These are phyloP conservation scores for Vitellaria paradoxa DNA, from an alignment of 179 eudicot genomes.

Conservation along the genomic window DNA sequence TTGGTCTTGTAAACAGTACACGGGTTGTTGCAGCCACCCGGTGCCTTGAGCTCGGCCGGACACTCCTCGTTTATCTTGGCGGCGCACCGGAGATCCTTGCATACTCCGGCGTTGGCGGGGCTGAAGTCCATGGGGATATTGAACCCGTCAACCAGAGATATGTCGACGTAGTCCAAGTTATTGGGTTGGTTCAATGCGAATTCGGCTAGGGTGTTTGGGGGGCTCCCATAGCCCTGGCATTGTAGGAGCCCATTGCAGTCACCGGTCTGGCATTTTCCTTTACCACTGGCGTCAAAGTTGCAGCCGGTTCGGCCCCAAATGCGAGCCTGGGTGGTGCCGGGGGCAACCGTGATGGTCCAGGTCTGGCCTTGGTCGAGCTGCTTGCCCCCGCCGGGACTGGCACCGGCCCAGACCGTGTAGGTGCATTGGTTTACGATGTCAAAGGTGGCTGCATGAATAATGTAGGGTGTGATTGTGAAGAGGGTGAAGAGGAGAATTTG, in stretches of 20 bases:
- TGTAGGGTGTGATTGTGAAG: not conserved
- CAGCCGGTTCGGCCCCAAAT: constrained; percentile 56
- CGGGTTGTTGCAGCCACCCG: constrained; percentile 31
- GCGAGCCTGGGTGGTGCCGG: constrained; percentile 44
- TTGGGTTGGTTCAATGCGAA: constrained; percentile 35
- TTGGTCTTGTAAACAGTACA: constrained; percentile 23
- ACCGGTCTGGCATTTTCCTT: constrained; percentile 40
- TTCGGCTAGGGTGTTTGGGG: constrained; percentile 51
- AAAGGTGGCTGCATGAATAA: constrained; percentile 38
- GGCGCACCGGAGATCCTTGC: constrained; percentile 12
- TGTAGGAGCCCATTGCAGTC: constrained; percentile 32
- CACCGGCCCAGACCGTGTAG: constrained; percentile 55
- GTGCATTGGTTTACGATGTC: constrained; percentile 32
- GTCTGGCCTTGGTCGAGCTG: constrained; percentile 34
- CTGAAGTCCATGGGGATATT: constrained; percentile 31
- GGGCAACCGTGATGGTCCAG: constrained; percentile 35
- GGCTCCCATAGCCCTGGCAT: constrained; percentile 27
- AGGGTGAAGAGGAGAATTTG: constrained; percentile 11
- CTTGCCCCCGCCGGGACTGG: constrained; percentile 41
- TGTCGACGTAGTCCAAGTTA: constrained; percentile 42
- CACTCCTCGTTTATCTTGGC: constrained; percentile 21
- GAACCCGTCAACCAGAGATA: constrained; percentile 33
- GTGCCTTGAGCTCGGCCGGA: constrained; percentile 19
- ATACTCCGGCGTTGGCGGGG: constrained; percentile 14
- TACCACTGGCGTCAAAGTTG: constrained; percentile 36